phyloP scores from a whole-genome alignment of 768 basidiomycete genomes.

The Amanita pseudoporphyria region DNA sequence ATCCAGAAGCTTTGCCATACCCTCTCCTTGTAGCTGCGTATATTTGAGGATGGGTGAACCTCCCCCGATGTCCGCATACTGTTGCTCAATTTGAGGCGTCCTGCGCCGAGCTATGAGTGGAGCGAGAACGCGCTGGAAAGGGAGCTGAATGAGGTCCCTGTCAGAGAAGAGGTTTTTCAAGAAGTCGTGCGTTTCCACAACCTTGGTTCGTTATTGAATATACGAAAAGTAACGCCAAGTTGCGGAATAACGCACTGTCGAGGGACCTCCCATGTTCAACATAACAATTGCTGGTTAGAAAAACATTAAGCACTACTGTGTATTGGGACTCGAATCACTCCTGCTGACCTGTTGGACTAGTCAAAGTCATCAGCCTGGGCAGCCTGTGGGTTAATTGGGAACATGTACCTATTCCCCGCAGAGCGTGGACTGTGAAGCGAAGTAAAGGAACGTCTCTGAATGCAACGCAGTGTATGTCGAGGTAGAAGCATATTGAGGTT shows the following conservation, averaged over 20 bases:
- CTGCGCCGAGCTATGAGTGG: conserved; percentile 84
- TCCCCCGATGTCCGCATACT: conserved; percentile 92
- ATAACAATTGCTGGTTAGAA: conserved; percentile 68
- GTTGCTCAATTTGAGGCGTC: conserved; percentile 88
- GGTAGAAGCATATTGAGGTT: not conserved
- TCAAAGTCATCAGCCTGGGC: not conserved
- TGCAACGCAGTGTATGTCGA: not conserved
- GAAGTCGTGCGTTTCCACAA: conserved; percentile 88
- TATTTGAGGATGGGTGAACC: conserved; percentile 93
- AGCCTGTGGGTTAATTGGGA: not conserved
- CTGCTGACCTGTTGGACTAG: conserved; percentile 52
- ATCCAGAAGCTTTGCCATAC: too few species aligned
- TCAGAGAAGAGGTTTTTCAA: conserved; percentile 87
- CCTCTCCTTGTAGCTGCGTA: conserved; percentile 80
- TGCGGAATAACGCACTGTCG: conserved; percentile 49
- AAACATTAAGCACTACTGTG: conserved; percentile 2
- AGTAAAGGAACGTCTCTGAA: conserved; percentile 19
- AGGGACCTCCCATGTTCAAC: conserved; percentile 99
- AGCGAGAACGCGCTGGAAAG: conserved; percentile 82
- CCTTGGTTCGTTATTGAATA: conserved; percentile 32
- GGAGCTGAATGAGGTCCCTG: conserved; percentile 90
- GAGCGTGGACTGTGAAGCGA: conserved; percentile 30
- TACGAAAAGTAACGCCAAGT: conserved; percentile 1
- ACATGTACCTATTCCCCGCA: conserved; percentile 22
- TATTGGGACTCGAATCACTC: conserved; percentile 8